Evolutionary conservation across 2,329 filamentous ascomycete species (phyloP).

Genomic region (Alternaria brassicicola): DNA sequence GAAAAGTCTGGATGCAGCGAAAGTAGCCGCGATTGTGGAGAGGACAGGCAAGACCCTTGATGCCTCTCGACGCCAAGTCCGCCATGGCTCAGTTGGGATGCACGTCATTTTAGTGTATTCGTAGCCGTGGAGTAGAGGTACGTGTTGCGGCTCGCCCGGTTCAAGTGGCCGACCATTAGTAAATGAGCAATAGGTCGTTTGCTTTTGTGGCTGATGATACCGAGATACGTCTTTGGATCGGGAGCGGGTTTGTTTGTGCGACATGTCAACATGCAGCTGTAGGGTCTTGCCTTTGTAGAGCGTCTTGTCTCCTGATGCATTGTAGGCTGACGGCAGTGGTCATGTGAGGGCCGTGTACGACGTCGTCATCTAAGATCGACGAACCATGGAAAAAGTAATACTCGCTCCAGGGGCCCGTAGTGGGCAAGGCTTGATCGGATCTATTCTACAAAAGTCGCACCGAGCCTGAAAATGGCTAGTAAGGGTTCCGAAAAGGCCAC

Average conservation of each 20-base stretch:
- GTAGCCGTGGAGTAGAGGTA: constrained; percentile 22
- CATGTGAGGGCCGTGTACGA: constrained; percentile 1
- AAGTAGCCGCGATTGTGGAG: constrained; percentile 21
- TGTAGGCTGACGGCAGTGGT: not conserved
- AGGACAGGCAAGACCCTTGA: constrained; percentile 27
- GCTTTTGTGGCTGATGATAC: constrained; percentile 9
- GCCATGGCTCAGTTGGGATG: constrained; percentile 24
- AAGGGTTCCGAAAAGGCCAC: constrained; percentile 3
- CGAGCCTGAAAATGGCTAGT: constrained; percentile 10
- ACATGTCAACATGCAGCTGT: constrained; percentile 10
- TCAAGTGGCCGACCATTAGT: constrained; percentile 21
- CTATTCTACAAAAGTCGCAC: constrained; percentile 3
- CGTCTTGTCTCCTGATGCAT: not conserved
- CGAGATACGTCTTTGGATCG: constrained; percentile 4
- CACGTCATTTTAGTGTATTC: constrained; percentile 33
- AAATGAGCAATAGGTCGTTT: constrained; percentile 7
- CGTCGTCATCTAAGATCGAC: constrained; percentile 12
- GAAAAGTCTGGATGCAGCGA: constrained; percentile 21
- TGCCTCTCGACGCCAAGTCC: constrained; percentile 12
- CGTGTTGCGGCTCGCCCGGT: constrained; percentile 23
- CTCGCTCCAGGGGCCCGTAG: constrained; percentile 4
- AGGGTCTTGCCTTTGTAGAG: not conserved
- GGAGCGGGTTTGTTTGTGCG: not conserved
- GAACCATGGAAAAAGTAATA: constrained; percentile 15
- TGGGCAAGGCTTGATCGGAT: constrained; percentile 8